Conservation (phyloP, 2,329 filamentous ascomycete genomes). For the Calonectria naviculata region DNA sequence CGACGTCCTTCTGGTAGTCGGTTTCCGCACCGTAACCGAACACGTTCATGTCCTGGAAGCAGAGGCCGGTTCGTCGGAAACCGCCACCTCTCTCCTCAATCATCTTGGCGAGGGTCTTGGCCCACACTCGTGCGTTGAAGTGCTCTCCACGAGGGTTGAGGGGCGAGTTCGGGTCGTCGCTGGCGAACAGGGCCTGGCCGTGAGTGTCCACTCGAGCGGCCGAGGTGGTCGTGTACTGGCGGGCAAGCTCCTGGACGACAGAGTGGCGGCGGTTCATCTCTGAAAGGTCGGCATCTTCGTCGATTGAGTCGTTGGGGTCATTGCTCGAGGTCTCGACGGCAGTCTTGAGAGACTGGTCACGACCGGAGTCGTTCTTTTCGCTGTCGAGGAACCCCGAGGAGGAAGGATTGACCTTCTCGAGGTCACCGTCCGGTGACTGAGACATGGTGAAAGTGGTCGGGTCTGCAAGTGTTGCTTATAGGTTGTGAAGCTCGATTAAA, state of each 20-base stretch:
- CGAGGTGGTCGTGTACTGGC: slow-evolving; percentile 20
- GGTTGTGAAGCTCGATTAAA: not conserved
- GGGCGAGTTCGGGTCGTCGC: slow-evolving; percentile 9
- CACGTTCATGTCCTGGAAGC: slow-evolving; percentile 24
- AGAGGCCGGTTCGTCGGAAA: slow-evolving; percentile 22
- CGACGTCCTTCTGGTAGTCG: slow-evolving; percentile 23
- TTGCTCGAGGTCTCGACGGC: slow-evolving; percentile 4
- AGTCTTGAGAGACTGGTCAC: slow-evolving; percentile 7
- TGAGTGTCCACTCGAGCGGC: not conserved
- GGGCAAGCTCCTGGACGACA: slow-evolving; percentile 15
- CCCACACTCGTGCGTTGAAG: slow-evolving; percentile 20
- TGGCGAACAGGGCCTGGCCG: slow-evolving; percentile 9
- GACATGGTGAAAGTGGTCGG: slow-evolving; percentile 3
- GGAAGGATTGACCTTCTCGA: not conserved
- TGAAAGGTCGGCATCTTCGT: not conserved
- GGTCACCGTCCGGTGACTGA: not conserved
- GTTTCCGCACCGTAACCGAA: slow-evolving; percentile 23
- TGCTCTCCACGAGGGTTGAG: slow-evolving; percentile 17
- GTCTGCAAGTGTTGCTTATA: not conserved
- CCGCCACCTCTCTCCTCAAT: slow-evolving; percentile 7
- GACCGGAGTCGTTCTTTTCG: not conserved
- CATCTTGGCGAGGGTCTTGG: slow-evolving; percentile 17
- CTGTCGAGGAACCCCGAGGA: not conserved
- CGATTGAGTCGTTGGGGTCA: slow-evolving; percentile 12
- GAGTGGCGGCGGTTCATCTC: slow-evolving; percentile 23